Percentiles rank a stretch among this genome's conserved stretches.
phyloP scores from a whole-genome alignment of 1,284 basidiomycete species.

The Cystobasidium pallidum region DNA sequence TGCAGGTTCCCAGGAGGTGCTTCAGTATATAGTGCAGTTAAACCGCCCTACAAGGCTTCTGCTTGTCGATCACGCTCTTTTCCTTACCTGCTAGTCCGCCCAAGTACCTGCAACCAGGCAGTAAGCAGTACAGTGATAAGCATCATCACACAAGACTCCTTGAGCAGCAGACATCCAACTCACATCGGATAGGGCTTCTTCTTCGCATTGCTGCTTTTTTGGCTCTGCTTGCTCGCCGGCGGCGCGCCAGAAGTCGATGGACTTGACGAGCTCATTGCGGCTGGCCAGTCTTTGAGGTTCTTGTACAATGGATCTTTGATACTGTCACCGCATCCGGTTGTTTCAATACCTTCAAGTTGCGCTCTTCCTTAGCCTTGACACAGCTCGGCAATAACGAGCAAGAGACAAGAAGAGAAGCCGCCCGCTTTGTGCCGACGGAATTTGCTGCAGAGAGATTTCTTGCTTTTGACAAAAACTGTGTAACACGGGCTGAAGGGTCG shows the following conservation, averaged over 20 bases:
- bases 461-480: not conserved
- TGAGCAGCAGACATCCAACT: not conserved
- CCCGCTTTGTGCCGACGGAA: not conserved
- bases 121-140: not conserved
- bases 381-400: too few relatives aligned
- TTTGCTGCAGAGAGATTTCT: not conserved
- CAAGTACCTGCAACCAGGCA: constrained; percentile 24
- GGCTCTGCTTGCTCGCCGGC: constrained; percentile 15
- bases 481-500: too few relatives aligned
- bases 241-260: constrained; percentile 26
- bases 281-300: not conserved
- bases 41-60: too few relatives aligned
- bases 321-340: constrained; percentile 19
- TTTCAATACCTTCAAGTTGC: not conserved
- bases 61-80: constrained; percentile 11
- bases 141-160: not conserved
- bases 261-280: constrained; percentile 32
- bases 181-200: constrained; percentile 43
- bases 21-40: too few relatives aligned
- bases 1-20: not conserved
- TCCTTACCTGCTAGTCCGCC: constrained; percentile 39
- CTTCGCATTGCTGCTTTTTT: not conserved
- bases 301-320: not conserved
- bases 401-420: not conserved
- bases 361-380: too few relatives aligned